Evolutionary conservation across 306 rosid species (phyloP).

Genomic region (apple (Malus domestica)): ASM211411v1 NC_041801.1:33453001-33453500

Average conservation of each 20-base stretch:
- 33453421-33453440: conserved; percentile 94
- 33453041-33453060: conserved; percentile 98
- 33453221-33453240: conserved; percentile 74
- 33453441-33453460: not conserved
- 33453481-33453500: not conserved
- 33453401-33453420: conserved; percentile 89
- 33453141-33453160: conserved; percentile 94
- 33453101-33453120: conserved; percentile 10
- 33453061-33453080: conserved; percentile 39
- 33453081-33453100: conserved; percentile 5
- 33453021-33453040: conserved; percentile 92
- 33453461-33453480: not conserved
- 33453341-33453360: conserved; percentile 82
- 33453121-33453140: conserved; percentile 58
- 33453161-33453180: conserved; percentile 60
- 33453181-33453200: conserved; percentile 67
- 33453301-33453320: conserved; percentile 80
- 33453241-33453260: conserved; percentile 97
- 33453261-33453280: conserved; percentile 90
- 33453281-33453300: conserved; percentile 98
- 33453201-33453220: conserved; percentile 82
- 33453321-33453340: conserved; percentile 81
- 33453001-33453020: conserved; percentile 64
- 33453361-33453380: conserved; percentile 77
- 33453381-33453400: conserved; percentile 67